phyloP scores from a whole-genome alignment of 768 basidiomycete genomes.

The Vishniacozyma victoriae region DNA sequence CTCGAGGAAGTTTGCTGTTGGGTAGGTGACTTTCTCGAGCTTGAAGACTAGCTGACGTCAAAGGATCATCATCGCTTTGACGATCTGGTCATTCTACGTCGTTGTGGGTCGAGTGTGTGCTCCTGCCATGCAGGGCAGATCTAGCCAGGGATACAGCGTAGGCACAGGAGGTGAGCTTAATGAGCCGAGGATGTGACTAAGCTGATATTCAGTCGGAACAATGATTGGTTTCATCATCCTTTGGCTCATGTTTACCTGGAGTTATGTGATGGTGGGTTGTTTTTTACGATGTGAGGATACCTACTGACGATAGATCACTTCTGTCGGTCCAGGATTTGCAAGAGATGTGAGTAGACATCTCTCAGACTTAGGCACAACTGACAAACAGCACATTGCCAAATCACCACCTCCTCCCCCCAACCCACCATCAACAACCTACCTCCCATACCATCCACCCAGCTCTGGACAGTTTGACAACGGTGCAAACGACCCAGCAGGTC shows the following conservation, averaged over 20 bases:
- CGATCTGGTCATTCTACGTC: conserved; percentile 67
- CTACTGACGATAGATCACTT: conserved; percentile 11
- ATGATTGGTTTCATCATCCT: conserved; percentile 61
- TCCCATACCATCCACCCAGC: not conserved
- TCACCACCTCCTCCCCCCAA: not conserved
- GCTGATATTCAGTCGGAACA: conserved; percentile 55
- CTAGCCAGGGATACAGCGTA: conserved; percentile 52
- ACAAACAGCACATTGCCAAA: not conserved
- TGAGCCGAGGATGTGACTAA: not conserved
- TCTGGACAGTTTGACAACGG: not conserved
- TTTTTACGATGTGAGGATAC: not conserved
- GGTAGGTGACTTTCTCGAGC: conserved; percentile 12
- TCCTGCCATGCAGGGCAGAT: conserved; percentile 58
- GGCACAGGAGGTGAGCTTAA: conserved; percentile 62
- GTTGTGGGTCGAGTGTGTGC: conserved; percentile 67
- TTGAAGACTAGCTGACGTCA: conserved; percentile 4
- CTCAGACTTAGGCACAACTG: not conserved
- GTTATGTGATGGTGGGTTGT: conserved; percentile 62
- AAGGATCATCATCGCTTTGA: conserved; percentile 56
- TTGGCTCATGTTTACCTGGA: conserved; percentile 69
- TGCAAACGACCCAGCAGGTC: conserved; percentile 4
- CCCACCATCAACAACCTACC: not conserved
- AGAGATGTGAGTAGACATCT: conserved; percentile 12
- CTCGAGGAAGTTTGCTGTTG: conserved; percentile 18
- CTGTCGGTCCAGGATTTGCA: conserved; percentile 29